A percentile compares a stretch with the other conserved stretches of the same genome.
These are phyloP conservation scores for Lodderomyces parapsilosis DNA, from an alignment of 1,139 yeast genomes.

Conservation along the genomic window DNA sequence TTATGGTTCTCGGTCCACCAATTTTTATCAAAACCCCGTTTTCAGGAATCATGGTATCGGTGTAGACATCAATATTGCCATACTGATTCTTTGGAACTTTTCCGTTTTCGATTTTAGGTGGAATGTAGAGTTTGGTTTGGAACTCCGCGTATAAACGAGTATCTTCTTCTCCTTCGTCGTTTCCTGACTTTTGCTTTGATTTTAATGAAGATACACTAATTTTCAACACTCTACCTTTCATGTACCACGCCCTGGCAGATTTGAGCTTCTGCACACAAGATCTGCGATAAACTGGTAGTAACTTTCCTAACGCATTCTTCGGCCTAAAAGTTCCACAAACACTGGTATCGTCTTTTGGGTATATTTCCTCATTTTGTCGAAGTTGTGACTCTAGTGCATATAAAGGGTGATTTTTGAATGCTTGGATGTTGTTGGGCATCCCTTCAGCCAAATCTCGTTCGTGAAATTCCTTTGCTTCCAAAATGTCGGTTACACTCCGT, in stretches of 20 bases:
- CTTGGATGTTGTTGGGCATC: conserved; percentile 80
- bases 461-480: conserved; percentile 70
- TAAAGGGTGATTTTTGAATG: conserved; percentile 85
- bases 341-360: conserved; percentile 57
- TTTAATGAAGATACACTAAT: conserved; percentile 69
- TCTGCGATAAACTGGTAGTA: conserved; percentile 64
- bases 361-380: conserved; percentile 66
- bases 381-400: conserved; percentile 79
- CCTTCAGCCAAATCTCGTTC: conserved; percentile 74
- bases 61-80: conserved; percentile 81
- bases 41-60: conserved; percentile 75
- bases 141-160: conserved; percentile 65
- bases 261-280: conserved; percentile 60
- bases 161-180: conserved; percentile 51
- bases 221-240: conserved; percentile 73
- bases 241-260: conserved; percentile 85
- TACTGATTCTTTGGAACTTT: conserved; percentile 69
- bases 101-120: conserved; percentile 67
- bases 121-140: conserved; percentile 70
- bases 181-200: conserved; percentile 18
- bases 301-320: conserved; percentile 28
- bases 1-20: conserved; percentile 30
- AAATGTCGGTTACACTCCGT: conserved; percentile 54
- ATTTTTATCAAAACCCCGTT: conserved; percentile 63
- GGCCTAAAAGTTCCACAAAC: conserved; percentile 69